These are phyloP conservation scores for Herpotrichia juniperi DNA, from an alignment of 2,329 filamentous ascomycete genomes.

Conservation along the genomic window DNA sequence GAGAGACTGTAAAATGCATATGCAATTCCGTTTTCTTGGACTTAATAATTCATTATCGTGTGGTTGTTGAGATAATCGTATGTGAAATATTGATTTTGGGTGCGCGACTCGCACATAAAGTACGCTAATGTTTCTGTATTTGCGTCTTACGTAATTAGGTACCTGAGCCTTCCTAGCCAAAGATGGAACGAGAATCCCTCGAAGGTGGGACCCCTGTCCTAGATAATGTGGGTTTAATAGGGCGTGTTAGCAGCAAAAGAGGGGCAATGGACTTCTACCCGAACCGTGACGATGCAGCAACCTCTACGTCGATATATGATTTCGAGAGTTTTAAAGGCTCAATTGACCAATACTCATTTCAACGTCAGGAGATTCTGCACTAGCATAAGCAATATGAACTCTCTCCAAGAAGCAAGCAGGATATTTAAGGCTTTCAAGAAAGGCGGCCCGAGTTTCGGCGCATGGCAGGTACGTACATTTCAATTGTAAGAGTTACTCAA, in stretches of 20 bases:
- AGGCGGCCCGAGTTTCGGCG: conserved; percentile 59
- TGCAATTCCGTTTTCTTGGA: too few relatives aligned
- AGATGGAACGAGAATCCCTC: too few relatives aligned
- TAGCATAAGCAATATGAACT: conserved; percentile 36
- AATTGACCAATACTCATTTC: not conserved
- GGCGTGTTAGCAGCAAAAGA: conserved; percentile 4
- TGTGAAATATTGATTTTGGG: too few relatives aligned
- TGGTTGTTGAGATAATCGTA: too few relatives aligned
- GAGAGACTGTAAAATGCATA: too few relatives aligned
- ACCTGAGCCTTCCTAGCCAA: too few relatives aligned
- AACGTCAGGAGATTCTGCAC: not conserved
- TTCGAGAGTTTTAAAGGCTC: not conserved
- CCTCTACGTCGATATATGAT: conserved; percentile 7
- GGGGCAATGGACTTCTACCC: conserved; percentile 10
- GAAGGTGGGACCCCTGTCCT: too few relatives aligned
- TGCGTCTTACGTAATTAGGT: too few relatives aligned
- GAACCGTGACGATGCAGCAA: conserved; percentile 10
- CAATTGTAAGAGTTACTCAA: not conserved
- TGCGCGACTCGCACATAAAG: too few relatives aligned
- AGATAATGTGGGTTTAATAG: conserved; percentile 14
- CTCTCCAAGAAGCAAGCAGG: conserved; percentile 61
- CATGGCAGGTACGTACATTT: conserved; percentile 58
- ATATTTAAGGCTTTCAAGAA: conserved; percentile 58
- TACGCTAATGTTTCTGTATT: too few relatives aligned
- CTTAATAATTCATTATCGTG: too few relatives aligned